Conservation (phyloP, 306 rosid species). For the Herpetospermum pedunculosum region DNA sequence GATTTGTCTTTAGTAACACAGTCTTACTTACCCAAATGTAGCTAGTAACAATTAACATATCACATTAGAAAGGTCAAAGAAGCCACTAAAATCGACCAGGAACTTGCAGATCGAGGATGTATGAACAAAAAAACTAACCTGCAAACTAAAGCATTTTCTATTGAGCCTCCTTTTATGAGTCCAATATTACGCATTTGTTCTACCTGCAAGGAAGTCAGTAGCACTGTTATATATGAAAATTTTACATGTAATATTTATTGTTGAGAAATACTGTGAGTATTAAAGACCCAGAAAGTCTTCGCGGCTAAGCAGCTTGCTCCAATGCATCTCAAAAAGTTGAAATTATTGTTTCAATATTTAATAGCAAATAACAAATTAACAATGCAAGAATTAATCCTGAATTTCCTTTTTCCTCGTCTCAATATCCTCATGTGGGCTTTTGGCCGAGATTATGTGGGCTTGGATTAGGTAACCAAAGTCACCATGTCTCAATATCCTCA, state of each 20-base stretch:
- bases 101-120: not conserved
- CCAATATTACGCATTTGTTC: conserved; percentile 70
- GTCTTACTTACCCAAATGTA: not conserved
- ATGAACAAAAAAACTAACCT: conserved; percentile 36
- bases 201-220: conserved; percentile 32
- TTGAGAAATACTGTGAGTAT: not conserved
- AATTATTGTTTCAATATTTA: not conserved
- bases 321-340: not conserved
- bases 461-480: too few species aligned
- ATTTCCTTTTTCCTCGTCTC: not conserved
- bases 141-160: conserved; percentile 75
- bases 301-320: not conserved
- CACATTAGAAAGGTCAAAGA: not conserved
- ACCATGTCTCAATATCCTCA: not conserved
- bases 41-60: not conserved
- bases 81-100: not conserved
- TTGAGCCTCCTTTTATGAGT: conserved; percentile 75
- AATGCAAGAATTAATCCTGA: not conserved
- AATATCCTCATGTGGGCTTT: not conserved
- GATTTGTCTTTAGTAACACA: not conserved
- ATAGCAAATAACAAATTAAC: not conserved
- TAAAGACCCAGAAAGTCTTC: not conserved
- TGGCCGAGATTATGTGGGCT: too few species aligned
- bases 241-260: not conserved
- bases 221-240: not conserved